phyloP scores from a whole-genome alignment of 2,329 filamentous ascomycete genomes.

The Sporothrix brasiliensis region DNA sequence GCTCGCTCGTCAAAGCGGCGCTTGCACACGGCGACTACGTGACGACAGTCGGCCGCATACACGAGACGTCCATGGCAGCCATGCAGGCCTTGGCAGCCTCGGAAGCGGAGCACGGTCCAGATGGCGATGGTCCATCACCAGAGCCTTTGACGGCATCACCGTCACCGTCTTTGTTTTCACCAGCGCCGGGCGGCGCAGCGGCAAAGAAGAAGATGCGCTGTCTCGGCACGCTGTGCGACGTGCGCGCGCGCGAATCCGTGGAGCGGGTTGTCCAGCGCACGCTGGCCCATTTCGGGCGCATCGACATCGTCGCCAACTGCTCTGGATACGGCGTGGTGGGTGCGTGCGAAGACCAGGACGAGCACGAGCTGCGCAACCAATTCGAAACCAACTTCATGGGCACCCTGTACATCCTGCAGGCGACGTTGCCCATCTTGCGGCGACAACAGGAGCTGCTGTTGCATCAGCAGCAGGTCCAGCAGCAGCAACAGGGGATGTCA shows the following conservation, averaged over 20 bases:
- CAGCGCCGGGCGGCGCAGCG: slow-evolving; percentile 53
- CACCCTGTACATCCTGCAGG: slow-evolving; percentile 88
- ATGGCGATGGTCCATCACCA: slow-evolving; percentile 59
- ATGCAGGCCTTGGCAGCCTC: slow-evolving; percentile 66
- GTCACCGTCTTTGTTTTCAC: slow-evolving; percentile 37
- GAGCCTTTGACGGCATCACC: slow-evolving; percentile 42
- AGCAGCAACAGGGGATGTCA: not conserved
- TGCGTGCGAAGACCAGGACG: slow-evolving; percentile 94
- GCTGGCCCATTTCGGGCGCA: slow-evolving; percentile 73
- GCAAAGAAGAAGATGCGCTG: slow-evolving; percentile 60
- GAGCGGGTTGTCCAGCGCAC: slow-evolving; percentile 69
- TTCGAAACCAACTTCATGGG: slow-evolving; percentile 99
- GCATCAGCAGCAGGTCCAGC: slow-evolving; percentile 10
- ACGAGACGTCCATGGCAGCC: slow-evolving; percentile 71
- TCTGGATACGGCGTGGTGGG: slow-evolving; percentile 95
- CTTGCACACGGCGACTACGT: slow-evolving; percentile 81
- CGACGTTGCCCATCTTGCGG: slow-evolving; percentile 85
- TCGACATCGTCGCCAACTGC: slow-evolving; percentile 92
- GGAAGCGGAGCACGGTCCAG: slow-evolving; percentile 50
- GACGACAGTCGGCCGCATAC: slow-evolving; percentile 79
- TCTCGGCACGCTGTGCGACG: slow-evolving; percentile 84
- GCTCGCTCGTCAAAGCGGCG: slow-evolving; percentile 81
- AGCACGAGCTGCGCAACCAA: slow-evolving; percentile 90
- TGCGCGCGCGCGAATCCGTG: slow-evolving; percentile 79
- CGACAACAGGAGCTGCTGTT: slow-evolving; percentile 51